These are phyloP conservation scores for Herpetospermum pedunculosum DNA, from an alignment of 306 rosid species.

Conservation along the genomic window DNA sequence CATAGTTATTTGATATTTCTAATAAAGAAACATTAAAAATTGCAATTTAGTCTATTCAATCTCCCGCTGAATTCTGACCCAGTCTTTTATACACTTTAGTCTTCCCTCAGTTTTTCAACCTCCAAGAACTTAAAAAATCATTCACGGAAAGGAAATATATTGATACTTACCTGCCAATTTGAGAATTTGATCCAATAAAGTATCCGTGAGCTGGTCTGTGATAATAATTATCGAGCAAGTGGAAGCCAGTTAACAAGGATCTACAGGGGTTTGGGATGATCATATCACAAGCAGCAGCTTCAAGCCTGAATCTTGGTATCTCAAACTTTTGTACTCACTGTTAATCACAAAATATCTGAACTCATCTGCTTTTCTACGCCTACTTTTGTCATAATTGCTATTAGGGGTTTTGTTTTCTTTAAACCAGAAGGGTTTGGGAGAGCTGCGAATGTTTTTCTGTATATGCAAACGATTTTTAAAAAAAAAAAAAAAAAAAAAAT, in stretches of 20 bases:
- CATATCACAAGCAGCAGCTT: conserved; percentile 1
- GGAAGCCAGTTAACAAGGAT: not conserved
- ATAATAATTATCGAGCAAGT: not conserved
- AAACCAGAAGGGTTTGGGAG: not conserved
- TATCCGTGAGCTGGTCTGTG: not conserved
- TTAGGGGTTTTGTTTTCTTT: not conserved
- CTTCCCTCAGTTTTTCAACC: not conserved
- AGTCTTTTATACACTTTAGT: not conserved
- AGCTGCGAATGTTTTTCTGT: not conserved
- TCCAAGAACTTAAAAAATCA: not conserved
- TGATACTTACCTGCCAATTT: not conserved
- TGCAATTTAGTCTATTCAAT: not conserved
- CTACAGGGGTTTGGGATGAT: conserved; percentile 1
- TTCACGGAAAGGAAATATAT: not conserved
- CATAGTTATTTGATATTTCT: not conserved
- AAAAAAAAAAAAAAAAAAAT: not conserved
- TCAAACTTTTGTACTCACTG: not conserved
- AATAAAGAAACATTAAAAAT: not conserved
- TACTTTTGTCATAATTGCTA: not conserved
- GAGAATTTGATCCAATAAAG: not conserved
- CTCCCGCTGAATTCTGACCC: not conserved
- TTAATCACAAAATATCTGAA: not conserved
- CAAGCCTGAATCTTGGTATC: not conserved
- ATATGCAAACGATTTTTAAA: not conserved
- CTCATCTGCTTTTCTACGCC: not conserved